phyloP scores from a whole-genome alignment of 345 rosid species.

The Salix suchowensis region DNA sequence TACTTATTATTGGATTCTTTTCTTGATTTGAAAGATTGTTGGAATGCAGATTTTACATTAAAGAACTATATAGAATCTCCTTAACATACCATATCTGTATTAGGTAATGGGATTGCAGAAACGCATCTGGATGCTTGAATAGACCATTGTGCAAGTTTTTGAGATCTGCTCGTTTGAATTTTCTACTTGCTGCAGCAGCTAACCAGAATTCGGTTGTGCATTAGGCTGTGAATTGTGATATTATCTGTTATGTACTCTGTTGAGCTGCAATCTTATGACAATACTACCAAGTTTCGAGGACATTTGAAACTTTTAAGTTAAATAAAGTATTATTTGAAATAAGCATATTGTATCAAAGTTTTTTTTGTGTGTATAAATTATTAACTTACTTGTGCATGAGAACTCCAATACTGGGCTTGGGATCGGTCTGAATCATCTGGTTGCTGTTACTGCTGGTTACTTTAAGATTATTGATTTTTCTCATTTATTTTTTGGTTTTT shows the following conservation, averaged over 20 bases:
- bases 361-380: too few species aligned
- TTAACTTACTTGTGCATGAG: too few species aligned
- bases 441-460: background rate
- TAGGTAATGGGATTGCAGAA: slow-evolving; percentile 13
- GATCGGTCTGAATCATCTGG: background rate
- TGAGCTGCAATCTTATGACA: slow-evolving; percentile 6
- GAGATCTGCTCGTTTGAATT: slow-evolving; percentile 12
- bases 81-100: slow-evolving; percentile 23
- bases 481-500: too few species aligned
- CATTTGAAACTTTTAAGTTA: background rate
- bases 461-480: background rate
- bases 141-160: slow-evolving; percentile 9
- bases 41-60: slow-evolving; percentile 21
- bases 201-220: slow-evolving; percentile 22
- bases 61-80: slow-evolving; percentile 1
- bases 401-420: too few species aligned
- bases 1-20: background rate
- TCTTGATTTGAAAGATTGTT: background rate
- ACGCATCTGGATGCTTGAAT: slow-evolving; percentile 19
- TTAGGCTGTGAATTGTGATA: slow-evolving; percentile 19
- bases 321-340: slow-evolving; percentile 5
- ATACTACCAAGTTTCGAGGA: slow-evolving; percentile 3
- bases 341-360: background rate
- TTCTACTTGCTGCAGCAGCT: slow-evolving; percentile 12
- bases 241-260: background rate